Base-by-base conservation (phyloP, 345 rosid species). In the Euphorbia peplus region DNA sequence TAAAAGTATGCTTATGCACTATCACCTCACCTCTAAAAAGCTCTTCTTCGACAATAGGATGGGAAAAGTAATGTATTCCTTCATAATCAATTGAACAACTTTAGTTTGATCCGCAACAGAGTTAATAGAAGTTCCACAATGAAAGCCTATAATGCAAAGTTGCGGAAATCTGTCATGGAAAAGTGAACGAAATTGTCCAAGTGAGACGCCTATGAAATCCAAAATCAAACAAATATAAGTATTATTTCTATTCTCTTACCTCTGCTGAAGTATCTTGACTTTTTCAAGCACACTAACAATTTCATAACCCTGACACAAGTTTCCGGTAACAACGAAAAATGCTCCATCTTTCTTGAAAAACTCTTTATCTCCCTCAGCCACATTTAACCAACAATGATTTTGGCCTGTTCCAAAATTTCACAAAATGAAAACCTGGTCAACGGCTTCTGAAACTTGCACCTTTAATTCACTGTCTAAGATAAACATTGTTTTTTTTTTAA, bases 31-130 rank as follows among this genome's bases (percentile, higher is more conserved):
- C 91, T 82, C 82, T 21, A 84, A 75, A 72, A 87, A 84, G 26
- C 81, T 75, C 78, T 82, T 83, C 75, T 66, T 64, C 8, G 88
- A 76, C 70, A 88, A 74, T 44, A 91, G 75, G 63, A 93, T 63
- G n/a, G 97, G 98, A 78, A 89, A 91, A 16, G 90, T 86, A 53
- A 88, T 71, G 46, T 81, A 90, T 24, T 93, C 96, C 80, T 84
- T 79, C 76, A 84, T 82, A 67, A 83, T 71, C 81, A 87, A 71
- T 67, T 78, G 82, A 76, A 83, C 71, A n/a, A 89, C 74, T 60
- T 42, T 70, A 70, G 78, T 58, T 57, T 47, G 83, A 81, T 83
- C 83, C 82, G 63, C 76, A 63, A 71, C 61, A 56, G 83, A 72
- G 76, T 71, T 66, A 78, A 67, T 76, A 19, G 70, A 73, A 83